Evolutionary conservation across 2,329 filamentous ascomycete genomes (phyloP), one percentile per base, ranked within the genome.

Genomic region (Phoma herbarum): DNA sequence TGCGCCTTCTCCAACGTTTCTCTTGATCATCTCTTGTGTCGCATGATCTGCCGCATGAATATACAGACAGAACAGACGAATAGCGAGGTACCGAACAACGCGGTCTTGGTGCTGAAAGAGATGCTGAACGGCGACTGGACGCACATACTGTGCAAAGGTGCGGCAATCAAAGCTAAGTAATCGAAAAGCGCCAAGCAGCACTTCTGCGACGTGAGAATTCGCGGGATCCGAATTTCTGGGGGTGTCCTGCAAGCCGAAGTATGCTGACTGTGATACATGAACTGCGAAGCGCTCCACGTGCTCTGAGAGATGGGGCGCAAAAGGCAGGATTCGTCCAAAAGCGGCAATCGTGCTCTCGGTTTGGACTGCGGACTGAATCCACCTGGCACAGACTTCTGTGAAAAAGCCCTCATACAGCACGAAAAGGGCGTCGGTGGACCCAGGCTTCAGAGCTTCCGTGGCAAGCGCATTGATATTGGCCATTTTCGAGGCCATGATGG

Each of bases 321-420:
- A 89, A 18, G 92, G 91, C 68, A 97, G 77, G 62, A 97, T 84
- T 70, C 90, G 86, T 60, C 91, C 90, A 79, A 97, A 90, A 29
- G 91, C 89, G 55, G 88, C 84, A 63, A 94, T 84, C 66, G 75
- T 75, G 8, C 66, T 73, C 59, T 68, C 70, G 31, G 74, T 75
- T 39, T 70, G 60, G 35, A 62, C 68, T 57, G 65, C 80, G 68
- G 73, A 80, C 75, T 70, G 81, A 43, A 90, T 81, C 92, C 92
- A 96, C 81, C 90, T 84, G 61, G 92, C 90, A 77, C 90, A 92
- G 48, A 96, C 82, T 77, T 97, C 93, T 67, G 92, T 86, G 70
- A 95, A 91, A 39, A 93, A 79, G 61, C 84, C 81, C 74, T 91
- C 88, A 76, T 93, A 93, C 71, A 90, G 85, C 64, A 85, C 81